phyloP scores from a whole-genome alignment of 805 yeast species.

The Saccharomycopsis sp. region DNA sequence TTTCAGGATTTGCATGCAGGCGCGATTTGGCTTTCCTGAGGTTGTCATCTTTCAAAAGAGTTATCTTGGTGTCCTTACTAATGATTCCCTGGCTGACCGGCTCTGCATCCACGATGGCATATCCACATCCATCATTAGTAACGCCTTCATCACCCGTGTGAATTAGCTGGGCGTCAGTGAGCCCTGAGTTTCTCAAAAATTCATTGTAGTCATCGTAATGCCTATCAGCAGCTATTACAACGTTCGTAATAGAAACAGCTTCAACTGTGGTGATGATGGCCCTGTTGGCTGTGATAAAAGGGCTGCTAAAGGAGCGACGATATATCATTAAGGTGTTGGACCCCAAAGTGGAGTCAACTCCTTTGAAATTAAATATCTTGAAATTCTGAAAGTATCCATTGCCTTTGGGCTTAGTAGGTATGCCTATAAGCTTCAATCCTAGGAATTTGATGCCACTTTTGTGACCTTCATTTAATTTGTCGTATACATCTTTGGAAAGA shows the following conservation, averaged over 20 bases:
- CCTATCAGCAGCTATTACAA: slow-evolving; percentile 24
- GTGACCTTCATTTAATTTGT: not conserved
- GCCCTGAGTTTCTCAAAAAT: slow-evolving; percentile 8
- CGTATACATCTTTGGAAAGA: not conserved
- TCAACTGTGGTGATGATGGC: slow-evolving; percentile 2
- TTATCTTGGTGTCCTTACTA: slow-evolving; percentile 41
- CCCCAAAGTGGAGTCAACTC: slow-evolving; percentile 4
- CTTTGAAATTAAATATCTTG: slow-evolving; percentile 8
- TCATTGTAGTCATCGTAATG: slow-evolving; percentile 21
- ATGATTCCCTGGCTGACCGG: slow-evolving; percentile 67
- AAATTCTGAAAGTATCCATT: slow-evolving; percentile 7
- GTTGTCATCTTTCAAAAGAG: slow-evolving; percentile 36
- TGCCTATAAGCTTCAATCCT: not conserved
- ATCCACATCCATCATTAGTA: slow-evolving; percentile 37
- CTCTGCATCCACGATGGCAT: slow-evolving; percentile 54
- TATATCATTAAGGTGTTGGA: slow-evolving; percentile 6
- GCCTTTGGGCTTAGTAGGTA: not conserved
- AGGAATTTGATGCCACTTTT: not conserved
- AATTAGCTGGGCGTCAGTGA: slow-evolving; percentile 26
- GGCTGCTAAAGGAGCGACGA: no score
- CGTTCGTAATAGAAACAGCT: slow-evolving; percentile 12
- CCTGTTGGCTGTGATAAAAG: slow-evolving; percentile 5
- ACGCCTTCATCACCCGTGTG: slow-evolving; percentile 38
- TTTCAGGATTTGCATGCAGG: not conserved
- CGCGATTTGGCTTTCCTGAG: not conserved